A percentile compares a stretch with the other conserved stretches of the same genome.
These are phyloP conservation scores for Nitzschia palea DNA, from an alignment of 108 stramenopile genomes.

Conservation along the genomic window DNA sequence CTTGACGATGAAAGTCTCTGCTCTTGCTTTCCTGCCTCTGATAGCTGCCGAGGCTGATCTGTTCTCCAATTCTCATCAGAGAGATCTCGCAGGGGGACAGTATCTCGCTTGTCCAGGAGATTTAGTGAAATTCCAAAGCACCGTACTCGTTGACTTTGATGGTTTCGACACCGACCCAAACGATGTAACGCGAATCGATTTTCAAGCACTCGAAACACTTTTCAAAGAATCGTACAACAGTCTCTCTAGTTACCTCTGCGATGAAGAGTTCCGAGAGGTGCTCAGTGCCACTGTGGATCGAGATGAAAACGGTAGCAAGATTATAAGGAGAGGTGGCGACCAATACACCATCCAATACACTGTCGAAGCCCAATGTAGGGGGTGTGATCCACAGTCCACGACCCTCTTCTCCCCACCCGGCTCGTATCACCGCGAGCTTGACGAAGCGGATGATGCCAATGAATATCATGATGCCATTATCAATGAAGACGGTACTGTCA, in stretches of 20 bases:
- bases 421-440: neutral
- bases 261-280: conserved; percentile 8
- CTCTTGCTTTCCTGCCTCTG: neutral
- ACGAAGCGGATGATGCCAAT: neutral
- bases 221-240: conserved; percentile 33
- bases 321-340: conserved; percentile 26
- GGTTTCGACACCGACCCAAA: conserved; percentile 22
- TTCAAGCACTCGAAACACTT: conserved; percentile 9
- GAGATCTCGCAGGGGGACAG: too few relatives aligned
- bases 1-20: conserved; percentile 4
- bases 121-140: conserved; percentile 17
- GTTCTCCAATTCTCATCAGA: too few relatives aligned
- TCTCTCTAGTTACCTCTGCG: conserved; percentile 27
- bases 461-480: neutral
- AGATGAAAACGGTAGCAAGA: neutral
- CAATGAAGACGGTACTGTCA: neutral
- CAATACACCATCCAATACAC: conserved; percentile 15
- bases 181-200: conserved; percentile 21
- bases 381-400: conserved; percentile 13
- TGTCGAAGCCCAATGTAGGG: conserved; percentile 24
- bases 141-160: conserved; percentile 34
- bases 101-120: neutral
- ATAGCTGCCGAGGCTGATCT: neutral
- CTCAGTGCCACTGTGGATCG: conserved; percentile 14
- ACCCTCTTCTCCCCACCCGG: conserved; percentile 24